Base-by-base conservation (phyloP, 192 early-diverging fungal genomes). In the Coemansia sp. region DNA sequence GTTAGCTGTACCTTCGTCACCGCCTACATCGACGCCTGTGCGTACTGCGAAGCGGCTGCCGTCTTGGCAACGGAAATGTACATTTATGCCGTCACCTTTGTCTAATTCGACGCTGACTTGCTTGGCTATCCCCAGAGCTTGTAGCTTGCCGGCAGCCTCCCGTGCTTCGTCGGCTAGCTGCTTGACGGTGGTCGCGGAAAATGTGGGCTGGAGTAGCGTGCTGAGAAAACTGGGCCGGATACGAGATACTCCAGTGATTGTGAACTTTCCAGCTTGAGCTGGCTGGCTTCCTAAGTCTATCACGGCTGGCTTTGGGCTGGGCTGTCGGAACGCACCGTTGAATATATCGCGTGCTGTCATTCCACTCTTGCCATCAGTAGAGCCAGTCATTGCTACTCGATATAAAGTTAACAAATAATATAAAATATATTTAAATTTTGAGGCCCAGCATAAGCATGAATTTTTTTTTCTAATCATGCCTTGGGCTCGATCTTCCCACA, bases 1-100 rank as follows among this genome's bases (percentile, higher is more conserved):
- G 62, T 87, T 91, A 73, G 91, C 89, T 35, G 84, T 92, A 37
- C 94, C 96, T 76, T 97, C 95, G 59, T 91, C 86, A 64, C 93
- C 94, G 17, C 93, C 94, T 33, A 97, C 87, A 55, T 95, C 94
- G 6, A 95, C 94, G 19, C 95, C 95, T 6, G 96, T 98, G 66
- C 86, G 88, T 49, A 94, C 85, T 75, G 82, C 89, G 35, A 95
- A 81, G 47, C 95, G 84, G 35, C 84, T 85, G 43, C 85, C 83
- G 65, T 96, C 93, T 67, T 91, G 86, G 61, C 93, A 86, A 8
- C 73, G 74, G 40, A 97, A 76, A 6, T 89, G 78, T 26, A 97
- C 88, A 76, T 97, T 90, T 6, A 96, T 74, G 0, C n/a, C 40
- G 0, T 19, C 30, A 0, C 69, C 67, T 10, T 35, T 16, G 55